Conservation (phyloP, 139 green algal genomes). For the Trebouxia sp. region DNA sequence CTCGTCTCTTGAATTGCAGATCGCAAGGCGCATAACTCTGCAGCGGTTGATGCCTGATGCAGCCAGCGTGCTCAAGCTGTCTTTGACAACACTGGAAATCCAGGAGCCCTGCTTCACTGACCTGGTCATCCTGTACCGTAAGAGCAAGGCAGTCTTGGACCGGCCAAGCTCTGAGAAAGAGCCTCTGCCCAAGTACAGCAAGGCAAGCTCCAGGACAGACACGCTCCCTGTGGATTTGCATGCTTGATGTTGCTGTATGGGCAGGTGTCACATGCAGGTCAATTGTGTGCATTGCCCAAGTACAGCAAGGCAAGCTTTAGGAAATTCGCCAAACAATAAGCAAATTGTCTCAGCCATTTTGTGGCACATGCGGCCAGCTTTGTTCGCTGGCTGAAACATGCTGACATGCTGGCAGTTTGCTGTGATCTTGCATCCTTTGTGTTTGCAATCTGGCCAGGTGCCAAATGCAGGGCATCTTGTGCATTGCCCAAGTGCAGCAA, state of each 20-base stretch:
- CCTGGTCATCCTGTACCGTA: conserved; percentile 75
- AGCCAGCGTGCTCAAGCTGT: conserved; percentile 49
- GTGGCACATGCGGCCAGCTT: too few species aligned
- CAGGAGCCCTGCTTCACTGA: conserved; percentile 74
- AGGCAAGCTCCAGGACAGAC: neutral
- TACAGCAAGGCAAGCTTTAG: neutral
- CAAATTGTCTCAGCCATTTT: too few species aligned
- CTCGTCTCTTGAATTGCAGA: neutral
- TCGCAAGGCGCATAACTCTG: conserved; percentile 51
- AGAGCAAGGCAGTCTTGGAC: conserved; percentile 8
- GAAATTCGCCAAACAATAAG: too few species aligned
- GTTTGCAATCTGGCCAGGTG: too few species aligned
- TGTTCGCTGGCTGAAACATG: too few species aligned
- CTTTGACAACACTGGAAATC: conserved; percentile 56
- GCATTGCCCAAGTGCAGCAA: neutral
- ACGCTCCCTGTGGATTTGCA: too few species aligned
- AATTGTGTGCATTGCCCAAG: neutral
- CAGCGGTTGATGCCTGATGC: conserved; percentile 54
- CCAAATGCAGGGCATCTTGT: neutral
- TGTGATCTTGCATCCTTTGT: too few species aligned
- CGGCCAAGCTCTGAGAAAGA: conserved; percentile 24
- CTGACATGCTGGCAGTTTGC: too few species aligned
- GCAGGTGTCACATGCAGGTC: too few species aligned
- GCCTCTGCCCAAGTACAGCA: conserved; percentile 7
- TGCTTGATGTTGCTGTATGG: too few species aligned